Percentiles rank a stretch among this genome's conserved stretches.
Evolutionary conservation across 1,284 basidiomycete genomes (phyloP).

Genomic region (Coniferiporia sulphurascens): DNA sequence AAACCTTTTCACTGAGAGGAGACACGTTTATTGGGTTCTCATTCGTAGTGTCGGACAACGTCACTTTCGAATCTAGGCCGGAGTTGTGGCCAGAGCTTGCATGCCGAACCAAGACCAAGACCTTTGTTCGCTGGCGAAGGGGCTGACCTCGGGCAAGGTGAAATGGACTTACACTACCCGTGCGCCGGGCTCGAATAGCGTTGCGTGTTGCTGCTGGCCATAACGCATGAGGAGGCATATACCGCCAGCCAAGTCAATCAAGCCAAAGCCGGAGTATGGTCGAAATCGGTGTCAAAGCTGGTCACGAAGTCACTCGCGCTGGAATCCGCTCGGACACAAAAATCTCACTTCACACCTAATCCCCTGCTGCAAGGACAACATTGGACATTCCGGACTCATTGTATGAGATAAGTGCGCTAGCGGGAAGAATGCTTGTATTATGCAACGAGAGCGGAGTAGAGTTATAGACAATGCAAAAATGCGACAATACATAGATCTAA

Average conservation of each 20-base stretch:
- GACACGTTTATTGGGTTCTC: neutral
- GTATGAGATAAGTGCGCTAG: neutral
- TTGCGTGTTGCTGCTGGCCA: neutral
- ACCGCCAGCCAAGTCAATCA: neutral
- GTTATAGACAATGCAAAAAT: neutral
- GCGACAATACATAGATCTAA: slow-evolving; percentile 8
- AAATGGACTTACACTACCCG: neutral
- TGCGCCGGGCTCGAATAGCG: neutral
- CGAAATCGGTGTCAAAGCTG: neutral
- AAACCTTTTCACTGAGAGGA: neutral
- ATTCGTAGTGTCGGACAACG: neutral
- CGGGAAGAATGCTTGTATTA: slow-evolving; percentile 3
- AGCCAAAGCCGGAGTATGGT: neutral
- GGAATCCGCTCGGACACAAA: neutral
- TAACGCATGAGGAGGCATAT: slow-evolving; percentile 7
- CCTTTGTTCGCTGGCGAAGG: neutral
- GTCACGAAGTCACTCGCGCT: neutral
- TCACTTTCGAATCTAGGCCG: neutral
- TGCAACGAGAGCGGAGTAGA: slow-evolving; percentile 13
- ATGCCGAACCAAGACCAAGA: neutral
- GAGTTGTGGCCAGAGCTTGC: neutral
- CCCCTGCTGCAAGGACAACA: neutral
- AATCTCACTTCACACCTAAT: neutral
- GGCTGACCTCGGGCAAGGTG: neutral
- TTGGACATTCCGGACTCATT: neutral